phyloP scores from a whole-genome alignment of 768 basidiomycete species.

The Saitozyma sp. region DNA sequence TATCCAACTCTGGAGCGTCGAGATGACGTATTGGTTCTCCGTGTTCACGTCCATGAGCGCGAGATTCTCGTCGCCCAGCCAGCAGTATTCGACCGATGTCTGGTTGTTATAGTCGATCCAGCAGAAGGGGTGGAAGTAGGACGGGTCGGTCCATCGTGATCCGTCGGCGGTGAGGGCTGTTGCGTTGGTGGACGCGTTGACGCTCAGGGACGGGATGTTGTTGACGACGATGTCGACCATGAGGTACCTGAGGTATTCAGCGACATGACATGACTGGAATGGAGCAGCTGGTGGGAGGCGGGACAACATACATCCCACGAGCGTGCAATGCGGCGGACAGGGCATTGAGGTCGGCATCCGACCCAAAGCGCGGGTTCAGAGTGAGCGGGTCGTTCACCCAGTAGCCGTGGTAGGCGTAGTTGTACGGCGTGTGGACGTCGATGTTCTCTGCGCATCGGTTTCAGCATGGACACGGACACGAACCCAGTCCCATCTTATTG shows the following conservation, averaged over 20 bases:
- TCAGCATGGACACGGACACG: constrained; percentile 60
- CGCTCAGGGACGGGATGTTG: constrained; percentile 66
- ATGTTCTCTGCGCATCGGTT: constrained; percentile 59
- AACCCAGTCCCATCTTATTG: constrained; percentile 55
- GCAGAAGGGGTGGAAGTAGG: constrained; percentile 76
- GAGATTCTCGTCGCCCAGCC: constrained; percentile 75
- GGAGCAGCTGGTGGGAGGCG: not conserved
- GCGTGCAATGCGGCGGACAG: constrained; percentile 68
- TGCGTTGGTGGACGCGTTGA: constrained; percentile 51
- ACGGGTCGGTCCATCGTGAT: constrained; percentile 39
- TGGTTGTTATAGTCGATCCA: constrained; percentile 66
- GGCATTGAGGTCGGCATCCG: constrained; percentile 68
- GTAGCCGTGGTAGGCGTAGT: constrained; percentile 76
- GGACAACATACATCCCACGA: constrained; percentile 62
- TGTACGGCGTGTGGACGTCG: constrained; percentile 68
- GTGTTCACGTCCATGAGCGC: constrained; percentile 79
- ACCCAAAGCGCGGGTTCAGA: constrained; percentile 74
- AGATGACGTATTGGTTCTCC: constrained; percentile 64
- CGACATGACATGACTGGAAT: not conserved
- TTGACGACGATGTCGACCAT: constrained; percentile 87
- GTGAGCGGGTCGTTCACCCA: constrained; percentile 59
- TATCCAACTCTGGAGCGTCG: constrained; percentile 69
- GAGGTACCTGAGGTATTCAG: constrained; percentile 53
- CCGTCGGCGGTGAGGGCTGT: constrained; percentile 25
- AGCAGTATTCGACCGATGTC: constrained; percentile 54